A percentile compares a stretch with the other conserved stretches of the same genome.
These are phyloP conservation scores for Pichia sp. DNA, from an alignment of 1,139 yeast species.

Conservation along the genomic window DNA sequence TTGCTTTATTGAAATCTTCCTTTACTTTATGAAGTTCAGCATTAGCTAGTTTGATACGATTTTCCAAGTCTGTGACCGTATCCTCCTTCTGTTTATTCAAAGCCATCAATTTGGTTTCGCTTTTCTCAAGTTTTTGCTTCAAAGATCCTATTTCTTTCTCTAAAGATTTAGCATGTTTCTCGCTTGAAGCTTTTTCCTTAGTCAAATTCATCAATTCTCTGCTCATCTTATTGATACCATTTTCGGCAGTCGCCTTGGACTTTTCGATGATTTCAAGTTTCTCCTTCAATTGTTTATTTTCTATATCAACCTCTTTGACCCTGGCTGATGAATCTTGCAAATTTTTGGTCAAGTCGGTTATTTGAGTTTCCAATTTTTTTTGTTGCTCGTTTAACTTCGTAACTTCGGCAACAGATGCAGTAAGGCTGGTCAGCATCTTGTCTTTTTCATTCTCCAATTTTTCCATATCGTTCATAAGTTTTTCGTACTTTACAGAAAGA, in stretches of 20 bases:
- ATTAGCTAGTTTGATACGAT: constrained; percentile 16
- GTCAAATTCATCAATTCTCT: constrained; percentile 69
- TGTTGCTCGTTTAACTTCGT: constrained; percentile 18
- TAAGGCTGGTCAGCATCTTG: constrained; percentile 19
- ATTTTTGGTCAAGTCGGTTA: constrained; percentile 24
- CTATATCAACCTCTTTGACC: constrained; percentile 33
- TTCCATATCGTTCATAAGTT: constrained; percentile 20
- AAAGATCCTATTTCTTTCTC: constrained; percentile 39
- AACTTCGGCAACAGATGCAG: constrained; percentile 22
- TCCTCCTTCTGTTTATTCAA: constrained; percentile 28
- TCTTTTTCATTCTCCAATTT: constrained; percentile 20
- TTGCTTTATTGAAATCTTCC: constrained; percentile 32
- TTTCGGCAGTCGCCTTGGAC: constrained; percentile 69
- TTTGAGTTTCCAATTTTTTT: constrained; percentile 24
- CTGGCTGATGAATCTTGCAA: constrained; percentile 33
- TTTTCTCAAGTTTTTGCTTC: constrained; percentile 30
- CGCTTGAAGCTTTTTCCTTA: constrained; percentile 54
- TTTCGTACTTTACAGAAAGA: constrained; percentile 21
- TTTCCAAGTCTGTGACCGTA: constrained; percentile 21
- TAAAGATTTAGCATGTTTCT: constrained; percentile 40
- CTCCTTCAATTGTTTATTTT: constrained; percentile 37
- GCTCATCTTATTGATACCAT: constrained; percentile 87
- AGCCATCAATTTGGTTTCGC: constrained; percentile 26
- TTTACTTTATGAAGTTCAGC: constrained; percentile 24
- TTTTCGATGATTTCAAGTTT: constrained; percentile 39